These are phyloP conservation scores for Hyphopichia buzzinii DNA, from an alignment of 1,139 yeast genomes.

Conservation along the genomic window DNA sequence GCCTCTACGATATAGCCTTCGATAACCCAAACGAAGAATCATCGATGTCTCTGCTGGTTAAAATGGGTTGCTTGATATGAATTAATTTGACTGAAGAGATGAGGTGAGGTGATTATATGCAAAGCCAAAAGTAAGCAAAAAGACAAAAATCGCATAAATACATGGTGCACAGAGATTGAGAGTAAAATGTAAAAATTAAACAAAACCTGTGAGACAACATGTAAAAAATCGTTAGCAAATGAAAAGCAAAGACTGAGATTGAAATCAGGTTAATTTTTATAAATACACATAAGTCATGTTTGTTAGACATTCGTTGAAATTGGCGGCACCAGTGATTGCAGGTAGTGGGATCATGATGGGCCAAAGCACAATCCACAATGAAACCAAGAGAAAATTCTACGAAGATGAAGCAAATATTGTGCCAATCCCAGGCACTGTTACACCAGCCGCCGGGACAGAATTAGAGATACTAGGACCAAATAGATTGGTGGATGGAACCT, in stretches of 20 bases:
- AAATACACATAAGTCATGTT: neutral
- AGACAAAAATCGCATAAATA: too few species aligned
- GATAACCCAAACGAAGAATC: too few species aligned
- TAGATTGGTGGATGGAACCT: slow-evolving; percentile 53
- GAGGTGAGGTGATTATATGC: too few species aligned
- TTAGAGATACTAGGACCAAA: slow-evolving; percentile 41
- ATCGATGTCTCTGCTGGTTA: too few species aligned
- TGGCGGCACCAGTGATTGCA: slow-evolving; percentile 2
- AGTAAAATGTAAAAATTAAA: too few species aligned
- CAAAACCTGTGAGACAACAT: too few species aligned
- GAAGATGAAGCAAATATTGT: slow-evolving; percentile 52
- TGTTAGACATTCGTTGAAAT: slow-evolving; percentile 1
- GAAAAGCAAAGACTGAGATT: neutral
- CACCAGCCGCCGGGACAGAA: slow-evolving; percentile 51
- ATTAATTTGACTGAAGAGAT: too few species aligned
- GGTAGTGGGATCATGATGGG: slow-evolving; percentile 3
- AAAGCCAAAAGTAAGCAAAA: too few species aligned
- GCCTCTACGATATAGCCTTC: too few species aligned
- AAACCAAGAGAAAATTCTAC: slow-evolving; percentile 52
- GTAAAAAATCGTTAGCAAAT: too few species aligned
- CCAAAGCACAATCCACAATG: slow-evolving; percentile 18
- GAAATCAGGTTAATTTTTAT: neutral
- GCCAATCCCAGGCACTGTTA: slow-evolving; percentile 54
- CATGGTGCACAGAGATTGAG: too few species aligned
- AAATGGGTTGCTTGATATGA: too few species aligned